Evolutionary conservation across 1,284 basidiomycete genomes (phyloP), one percentile per base, ranked within the genome.

Genomic region (Singerocomus rubriflavus): DNA sequence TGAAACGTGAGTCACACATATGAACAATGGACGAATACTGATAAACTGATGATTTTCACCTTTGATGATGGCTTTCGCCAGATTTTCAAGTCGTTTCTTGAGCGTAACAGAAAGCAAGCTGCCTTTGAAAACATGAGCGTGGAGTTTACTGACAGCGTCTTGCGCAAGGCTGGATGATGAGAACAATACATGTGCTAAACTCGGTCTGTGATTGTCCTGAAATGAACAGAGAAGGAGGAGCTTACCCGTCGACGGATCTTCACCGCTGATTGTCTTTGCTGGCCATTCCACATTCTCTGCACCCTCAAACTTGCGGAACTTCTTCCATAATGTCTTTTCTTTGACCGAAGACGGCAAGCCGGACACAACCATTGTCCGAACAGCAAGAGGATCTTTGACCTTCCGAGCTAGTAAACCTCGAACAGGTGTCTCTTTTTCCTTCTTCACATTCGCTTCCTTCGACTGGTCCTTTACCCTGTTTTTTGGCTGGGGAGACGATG

Each of bases 51-150:
- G 25, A 13, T 38, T 42, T 12, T 57, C 46, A 49, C 67, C 52
- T 59, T 69, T 75, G 31, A 63, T 61, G 25, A 68, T 58, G 3
- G 76, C 69, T 53, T 84, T 84, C 5, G 77, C 74, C 16, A 90
- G 77, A 43, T 77, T 81, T 44, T 94, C 88, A 5, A 92, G 72
- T 2, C 91, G 83, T 66, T 94, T 94, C 76, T 98, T 98, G 55
- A 98, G 78, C 6, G 89, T 85, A n/a, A 88, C 91, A 6, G 88
- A 93, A 26, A 98, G 81, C 13, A 94, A 74, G 3, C 80, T 76
- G 37, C 93, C 93, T 69, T 98, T 97, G 80, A 89, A 98, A 36
- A 94, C 85, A 66, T 97, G 93, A 0, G 92, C 92, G 65, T 99
- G 93, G 1, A 99, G 81, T 71, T 93, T 94, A 51, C 72, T 74